Percentiles rank a stretch among this genome's conserved stretches.
phyloP scores from a whole-genome alignment of 2,329 filamentous ascomycete genomes.

The Venturia aucupariae region DNA sequence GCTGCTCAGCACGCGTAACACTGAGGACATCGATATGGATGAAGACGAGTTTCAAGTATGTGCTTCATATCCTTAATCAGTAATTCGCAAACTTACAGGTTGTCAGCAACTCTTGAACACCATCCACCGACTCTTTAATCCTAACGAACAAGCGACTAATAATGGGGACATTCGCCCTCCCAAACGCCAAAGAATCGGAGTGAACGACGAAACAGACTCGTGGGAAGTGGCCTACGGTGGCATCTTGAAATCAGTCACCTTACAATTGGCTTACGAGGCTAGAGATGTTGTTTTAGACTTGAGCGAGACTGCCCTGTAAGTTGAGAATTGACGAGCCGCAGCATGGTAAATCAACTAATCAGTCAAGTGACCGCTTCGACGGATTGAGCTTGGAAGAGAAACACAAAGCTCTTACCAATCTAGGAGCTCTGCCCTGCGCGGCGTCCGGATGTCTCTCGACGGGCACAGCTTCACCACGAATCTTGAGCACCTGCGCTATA shows the following conservation, averaged over 20 bases:
- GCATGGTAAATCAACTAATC: background rate
- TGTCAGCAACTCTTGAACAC: background rate
- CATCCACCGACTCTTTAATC: background rate
- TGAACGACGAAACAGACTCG: background rate
- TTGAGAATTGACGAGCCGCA: background rate
- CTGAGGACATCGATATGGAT: background rate
- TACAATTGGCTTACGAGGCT: background rate
- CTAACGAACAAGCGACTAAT: background rate
- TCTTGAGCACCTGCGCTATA: background rate
- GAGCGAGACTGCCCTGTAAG: background rate
- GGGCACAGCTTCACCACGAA: background rate
- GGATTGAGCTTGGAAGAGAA: background rate
- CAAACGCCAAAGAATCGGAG: conserved; percentile 1
- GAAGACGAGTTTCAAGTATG: background rate
- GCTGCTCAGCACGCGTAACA: background rate
- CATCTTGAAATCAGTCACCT: background rate
- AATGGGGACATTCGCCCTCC: background rate
- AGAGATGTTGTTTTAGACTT: background rate
- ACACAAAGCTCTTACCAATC: background rate
- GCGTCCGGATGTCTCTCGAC: background rate
- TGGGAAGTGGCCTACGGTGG: background rate
- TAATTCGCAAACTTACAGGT: background rate
- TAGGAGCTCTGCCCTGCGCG: conserved; percentile 6
- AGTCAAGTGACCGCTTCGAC: background rate
- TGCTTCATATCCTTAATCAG: background rate